These are phyloP conservation scores for Sclerotiophoma versabilis DNA, from an alignment of 2,329 filamentous ascomycete species.

Conservation along the genomic window DNA sequence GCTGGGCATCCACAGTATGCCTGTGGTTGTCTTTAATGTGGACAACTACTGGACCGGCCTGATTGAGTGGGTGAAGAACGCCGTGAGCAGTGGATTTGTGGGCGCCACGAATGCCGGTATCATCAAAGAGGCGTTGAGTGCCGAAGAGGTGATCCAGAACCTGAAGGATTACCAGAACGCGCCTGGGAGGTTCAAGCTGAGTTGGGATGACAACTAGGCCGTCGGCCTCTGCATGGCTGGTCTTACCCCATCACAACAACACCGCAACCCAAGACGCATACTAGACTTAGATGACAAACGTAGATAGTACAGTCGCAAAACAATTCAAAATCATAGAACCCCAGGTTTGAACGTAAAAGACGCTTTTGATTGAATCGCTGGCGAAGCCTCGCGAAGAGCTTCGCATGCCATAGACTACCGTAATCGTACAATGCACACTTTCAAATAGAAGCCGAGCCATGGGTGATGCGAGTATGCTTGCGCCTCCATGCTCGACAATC, in stretches of 20 bases:
- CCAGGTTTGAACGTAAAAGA: neutral
- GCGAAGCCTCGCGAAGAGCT: too few relatives aligned
- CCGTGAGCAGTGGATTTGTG: constrained; percentile 80
- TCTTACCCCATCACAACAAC: too few relatives aligned
- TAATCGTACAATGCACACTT: neutral
- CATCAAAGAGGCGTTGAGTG: constrained; percentile 75
- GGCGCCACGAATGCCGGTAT: constrained; percentile 74
- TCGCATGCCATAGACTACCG: too few relatives aligned
- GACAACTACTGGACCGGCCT: constrained; percentile 93
- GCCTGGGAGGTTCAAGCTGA: constrained; percentile 76
- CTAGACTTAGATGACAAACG: neutral
- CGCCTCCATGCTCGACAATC: neutral
- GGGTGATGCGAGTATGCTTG: neutral
- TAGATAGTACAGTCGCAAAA: neutral
- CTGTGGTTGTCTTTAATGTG: constrained; percentile 82
- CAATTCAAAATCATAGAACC: neutral
- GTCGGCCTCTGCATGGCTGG: too few relatives aligned
- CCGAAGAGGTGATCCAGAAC: constrained; percentile 74
- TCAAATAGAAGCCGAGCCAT: neutral
- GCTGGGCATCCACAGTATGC: constrained; percentile 83
- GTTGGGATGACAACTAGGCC: constrained; percentile 70
- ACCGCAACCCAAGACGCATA: neutral
- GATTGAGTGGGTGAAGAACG: constrained; percentile 78
- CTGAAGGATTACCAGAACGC: constrained; percentile 79
- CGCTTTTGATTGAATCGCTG: neutral